Conservation (phyloP, 2,329 filamentous ascomycete genomes). For the Arachnomyces sp. region DNA sequence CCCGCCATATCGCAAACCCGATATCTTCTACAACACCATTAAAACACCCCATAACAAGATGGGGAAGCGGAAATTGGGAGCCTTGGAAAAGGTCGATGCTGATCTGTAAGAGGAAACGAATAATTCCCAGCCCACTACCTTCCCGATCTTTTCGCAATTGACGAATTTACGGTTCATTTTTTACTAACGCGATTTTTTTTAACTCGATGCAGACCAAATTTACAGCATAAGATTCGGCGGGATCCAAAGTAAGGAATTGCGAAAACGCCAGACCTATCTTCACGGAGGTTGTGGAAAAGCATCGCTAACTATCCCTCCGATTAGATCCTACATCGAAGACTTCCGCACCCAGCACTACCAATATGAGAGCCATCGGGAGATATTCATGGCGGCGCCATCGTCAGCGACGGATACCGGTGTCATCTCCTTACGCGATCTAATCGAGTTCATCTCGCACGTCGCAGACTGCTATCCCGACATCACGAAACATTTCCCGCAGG, state of each 20-base stretch:
- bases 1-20: conserved; percentile 73
- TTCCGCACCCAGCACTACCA: conserved; percentile 83
- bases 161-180: conserved; percentile 16
- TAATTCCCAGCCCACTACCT: conserved; percentile 8
- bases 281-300: background rate
- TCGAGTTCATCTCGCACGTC: conserved; percentile 89
- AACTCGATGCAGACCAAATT: conserved; percentile 53
- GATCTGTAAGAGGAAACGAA: conserved; percentile 55
- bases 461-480: conserved; percentile 86
- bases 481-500: conserved; percentile 67
- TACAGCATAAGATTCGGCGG: conserved; percentile 84
- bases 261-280: background rate
- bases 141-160: conserved; percentile 15
- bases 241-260: conserved; percentile 62
- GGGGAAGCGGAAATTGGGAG: conserved; percentile 83
- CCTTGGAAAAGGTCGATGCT: conserved; percentile 90
- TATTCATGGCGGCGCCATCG: conserved; percentile 78
- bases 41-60: conserved; percentile 36
- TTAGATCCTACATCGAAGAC: conserved; percentile 78
- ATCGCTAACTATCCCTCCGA: background rate
- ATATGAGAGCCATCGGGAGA: conserved; percentile 83
- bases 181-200: conserved; percentile 13
- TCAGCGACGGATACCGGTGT: conserved; percentile 70
- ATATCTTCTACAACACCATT: conserved; percentile 49
- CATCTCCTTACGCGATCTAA: conserved; percentile 78